Conservation (phyloP, 495 filamentous ascomycete genomes). For the Neurospora sp. region DNA sequence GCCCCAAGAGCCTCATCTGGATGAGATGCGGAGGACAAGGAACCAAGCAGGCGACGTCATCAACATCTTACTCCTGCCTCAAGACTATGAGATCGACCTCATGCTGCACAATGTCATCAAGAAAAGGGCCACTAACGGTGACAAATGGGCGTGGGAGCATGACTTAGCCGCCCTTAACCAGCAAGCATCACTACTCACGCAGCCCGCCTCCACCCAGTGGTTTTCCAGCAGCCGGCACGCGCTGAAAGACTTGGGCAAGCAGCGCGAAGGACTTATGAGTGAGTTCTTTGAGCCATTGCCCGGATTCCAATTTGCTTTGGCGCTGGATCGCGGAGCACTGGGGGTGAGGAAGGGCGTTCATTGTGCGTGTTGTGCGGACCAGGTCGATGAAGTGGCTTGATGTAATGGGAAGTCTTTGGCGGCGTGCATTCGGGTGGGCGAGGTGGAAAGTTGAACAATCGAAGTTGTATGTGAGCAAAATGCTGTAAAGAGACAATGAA, state of each 20-base stretch:
- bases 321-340: too few relatives aligned
- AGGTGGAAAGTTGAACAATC: too few relatives aligned
- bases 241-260: neutral
- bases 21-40: neutral
- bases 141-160: neutral
- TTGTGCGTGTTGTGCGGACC: too few relatives aligned
- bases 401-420: too few relatives aligned
- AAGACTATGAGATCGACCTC: neutral
- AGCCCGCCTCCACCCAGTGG: neutral
- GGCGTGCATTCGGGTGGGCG: too few relatives aligned
- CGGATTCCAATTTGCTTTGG: neutral
- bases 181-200: neutral
- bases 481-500: neutral
- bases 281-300: neutral
- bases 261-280: neutral
- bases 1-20: neutral
- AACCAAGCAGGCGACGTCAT: neutral
- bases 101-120: neutral
- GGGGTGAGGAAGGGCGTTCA: too few relatives aligned
- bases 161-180: neutral
- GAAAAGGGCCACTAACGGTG: neutral
- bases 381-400: too few relatives aligned
- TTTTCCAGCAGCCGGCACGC: neutral
- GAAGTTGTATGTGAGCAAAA: neutral
- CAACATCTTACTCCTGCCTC: neutral